Conservation (phyloP, 1,139 yeast genomes). For the Sugiyamaella novakii region DNA sequence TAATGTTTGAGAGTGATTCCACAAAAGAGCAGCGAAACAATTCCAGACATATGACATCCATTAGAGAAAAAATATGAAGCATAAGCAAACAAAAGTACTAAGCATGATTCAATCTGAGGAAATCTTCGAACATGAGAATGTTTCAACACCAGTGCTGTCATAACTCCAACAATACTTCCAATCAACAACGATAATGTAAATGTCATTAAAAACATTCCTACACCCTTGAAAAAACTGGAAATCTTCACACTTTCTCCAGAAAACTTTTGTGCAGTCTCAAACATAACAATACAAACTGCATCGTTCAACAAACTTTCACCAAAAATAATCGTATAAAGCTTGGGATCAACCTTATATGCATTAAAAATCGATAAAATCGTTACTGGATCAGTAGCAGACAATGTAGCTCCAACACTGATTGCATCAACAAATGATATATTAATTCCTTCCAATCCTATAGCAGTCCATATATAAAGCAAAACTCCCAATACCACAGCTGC, state of each 20-base stretch:
- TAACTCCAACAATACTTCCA: slow-evolving; percentile 83
- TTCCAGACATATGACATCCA: slow-evolving; percentile 99
- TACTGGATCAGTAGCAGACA: slow-evolving; percentile 98
- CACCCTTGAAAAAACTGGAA: slow-evolving; percentile 85
- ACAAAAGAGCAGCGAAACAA: slow-evolving; percentile 90
- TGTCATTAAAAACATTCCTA: slow-evolving; percentile 89
- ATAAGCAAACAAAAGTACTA: slow-evolving; percentile 87
- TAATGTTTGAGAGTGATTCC: slow-evolving; percentile 96
- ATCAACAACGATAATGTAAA: slow-evolving; percentile 91
- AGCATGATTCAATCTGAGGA: slow-evolving; percentile 94
- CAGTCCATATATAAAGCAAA: slow-evolving; percentile 85
- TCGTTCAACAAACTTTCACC: slow-evolving; percentile 95
- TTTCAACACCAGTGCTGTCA: slow-evolving; percentile 85
- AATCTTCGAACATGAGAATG: slow-evolving; percentile 91
- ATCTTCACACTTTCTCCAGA: slow-evolving; percentile 81
- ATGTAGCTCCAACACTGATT: slow-evolving; percentile 93
- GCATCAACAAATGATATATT: slow-evolving; percentile 93
- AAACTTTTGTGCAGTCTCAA: slow-evolving; percentile 96
- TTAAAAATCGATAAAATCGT: slow-evolving; percentile 95
- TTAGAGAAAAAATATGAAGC: slow-evolving; percentile 96
- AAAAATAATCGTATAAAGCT: slow-evolving; percentile 91
- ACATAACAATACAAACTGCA: slow-evolving; percentile 98
- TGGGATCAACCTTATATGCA: slow-evolving; percentile 97
- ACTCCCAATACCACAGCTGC: slow-evolving; percentile 88
- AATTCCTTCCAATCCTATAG: slow-evolving; percentile 85